Conservation (phyloP, 495 filamentous ascomycete genomes). For the Podospora australis region DNA sequence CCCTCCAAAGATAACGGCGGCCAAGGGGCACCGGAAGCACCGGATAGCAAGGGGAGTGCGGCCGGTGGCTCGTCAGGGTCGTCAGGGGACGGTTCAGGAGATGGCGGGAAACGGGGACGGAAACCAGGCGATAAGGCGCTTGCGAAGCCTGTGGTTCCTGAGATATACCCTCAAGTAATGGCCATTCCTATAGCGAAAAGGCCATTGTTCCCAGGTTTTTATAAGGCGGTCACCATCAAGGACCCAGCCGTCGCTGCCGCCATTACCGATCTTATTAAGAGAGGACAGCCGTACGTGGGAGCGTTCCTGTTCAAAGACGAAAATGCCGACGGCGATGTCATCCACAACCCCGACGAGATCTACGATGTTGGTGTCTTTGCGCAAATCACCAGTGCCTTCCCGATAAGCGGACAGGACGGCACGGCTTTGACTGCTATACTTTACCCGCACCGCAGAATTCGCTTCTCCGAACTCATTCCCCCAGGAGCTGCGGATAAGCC, state of each 20-base stretch:
- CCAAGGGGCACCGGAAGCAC: slow-evolving; percentile 29
- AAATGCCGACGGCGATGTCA: slow-evolving; percentile 82
- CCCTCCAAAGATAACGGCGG: slow-evolving; percentile 21
- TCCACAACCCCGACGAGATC: slow-evolving; percentile 80
- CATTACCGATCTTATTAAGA: slow-evolving; percentile 92
- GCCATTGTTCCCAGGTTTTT: slow-evolving; percentile 94
- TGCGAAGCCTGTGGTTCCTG: slow-evolving; percentile 81
- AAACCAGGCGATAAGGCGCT: slow-evolving; percentile 65
- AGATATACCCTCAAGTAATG: slow-evolving; percentile 97
- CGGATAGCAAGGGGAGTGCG: slow-evolving; percentile 39
- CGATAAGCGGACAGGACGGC: slow-evolving; percentile 52
- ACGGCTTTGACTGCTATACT: slow-evolving; percentile 80
- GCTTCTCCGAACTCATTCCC: slow-evolving; percentile 71
- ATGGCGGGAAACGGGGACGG: slow-evolving; percentile 52
- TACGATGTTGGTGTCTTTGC: slow-evolving; percentile 96
- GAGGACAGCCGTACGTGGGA: slow-evolving; percentile 97
- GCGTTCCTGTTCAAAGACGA: slow-evolving; percentile 97
- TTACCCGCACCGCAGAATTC: slow-evolving; percentile 93
- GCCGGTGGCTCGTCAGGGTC: slow-evolving; percentile 36
- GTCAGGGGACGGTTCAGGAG: slow-evolving; percentile 36
- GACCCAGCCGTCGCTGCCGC: slow-evolving; percentile 83
- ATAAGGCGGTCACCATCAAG: slow-evolving; percentile 94
- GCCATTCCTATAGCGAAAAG: slow-evolving; percentile 96
- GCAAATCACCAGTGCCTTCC: slow-evolving; percentile 92
- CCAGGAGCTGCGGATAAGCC: slow-evolving; percentile 39